A percentile compares a stretch with the other conserved stretches of the same genome.
phyloP scores from a whole-genome alignment of 768 basidiomycete species.

The Leccinellum albellum region DNA sequence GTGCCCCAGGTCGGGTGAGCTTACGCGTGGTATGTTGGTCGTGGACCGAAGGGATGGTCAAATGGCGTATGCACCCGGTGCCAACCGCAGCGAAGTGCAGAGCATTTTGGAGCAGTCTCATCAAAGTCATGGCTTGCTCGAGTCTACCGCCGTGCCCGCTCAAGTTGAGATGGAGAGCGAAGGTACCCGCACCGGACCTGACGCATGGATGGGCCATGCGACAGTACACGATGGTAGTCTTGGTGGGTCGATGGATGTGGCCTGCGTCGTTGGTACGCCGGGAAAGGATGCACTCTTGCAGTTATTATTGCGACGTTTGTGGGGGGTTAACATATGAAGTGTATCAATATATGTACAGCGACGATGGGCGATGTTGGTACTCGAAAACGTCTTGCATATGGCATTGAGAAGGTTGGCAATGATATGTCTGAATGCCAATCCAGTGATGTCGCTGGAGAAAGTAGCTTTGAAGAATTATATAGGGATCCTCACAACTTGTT shows the following conservation, averaged over 20 bases:
- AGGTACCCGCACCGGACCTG: conserved; percentile 10
- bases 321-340: conserved; percentile 33
- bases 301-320: conserved; percentile 52
- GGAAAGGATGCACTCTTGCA: conserved; percentile 50
- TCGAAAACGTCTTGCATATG: not conserved
- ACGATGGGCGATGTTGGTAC: too few relatives aligned
- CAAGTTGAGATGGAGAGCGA: conserved; percentile 46
- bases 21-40: conserved; percentile 85
- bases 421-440: not conserved
- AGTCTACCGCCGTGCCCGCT: conserved; percentile 53
- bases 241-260: conserved; percentile 35
- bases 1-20: conserved; percentile 57
- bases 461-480: too few relatives aligned
- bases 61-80: conserved; percentile 61
- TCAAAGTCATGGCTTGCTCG: conserved; percentile 36
- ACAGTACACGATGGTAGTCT: conserved; percentile 17
- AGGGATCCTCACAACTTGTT: too few relatives aligned
- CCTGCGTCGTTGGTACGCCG: conserved; percentile 59
- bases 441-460: conserved; percentile 7
- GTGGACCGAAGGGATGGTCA: conserved; percentile 70
- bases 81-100: conserved; percentile 63
- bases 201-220: conserved; percentile 18
- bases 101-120: conserved; percentile 41
- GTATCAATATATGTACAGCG: too few relatives aligned
- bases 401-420: not conserved